Conservation (phyloP, 2,329 filamentous ascomycete genomes). For the Emericellopsis cladophorae region DNA sequence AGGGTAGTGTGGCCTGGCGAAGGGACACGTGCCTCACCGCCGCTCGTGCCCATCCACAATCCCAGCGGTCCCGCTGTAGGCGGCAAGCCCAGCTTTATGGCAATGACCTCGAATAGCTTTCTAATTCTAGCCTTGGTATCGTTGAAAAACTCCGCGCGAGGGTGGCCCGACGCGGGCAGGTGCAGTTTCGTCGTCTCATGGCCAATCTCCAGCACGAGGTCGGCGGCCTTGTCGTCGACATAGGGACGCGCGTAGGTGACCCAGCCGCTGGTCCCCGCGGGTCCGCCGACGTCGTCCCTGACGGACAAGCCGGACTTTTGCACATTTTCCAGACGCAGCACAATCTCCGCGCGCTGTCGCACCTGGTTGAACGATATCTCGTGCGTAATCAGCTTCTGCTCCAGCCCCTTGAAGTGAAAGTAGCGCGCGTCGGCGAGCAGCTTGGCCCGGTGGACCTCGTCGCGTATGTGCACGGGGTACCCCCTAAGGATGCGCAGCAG, state of each 20-base stretch:
- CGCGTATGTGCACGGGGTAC: conserved; percentile 66
- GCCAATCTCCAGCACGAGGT: conserved; percentile 72
- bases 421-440: conserved; percentile 81
- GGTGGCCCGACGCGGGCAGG: conserved; percentile 17
- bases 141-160: conserved; percentile 60
- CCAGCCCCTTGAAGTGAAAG: conserved; percentile 83
- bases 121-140: conserved; percentile 57
- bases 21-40: conserved; percentile 43
- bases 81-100: conserved; percentile 63
- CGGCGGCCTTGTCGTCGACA: conserved; percentile 60
- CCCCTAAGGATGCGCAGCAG: conserved; percentile 71
- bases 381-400: conserved; percentile 76
- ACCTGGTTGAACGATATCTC: conserved; percentile 62
- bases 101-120: conserved; percentile 68
- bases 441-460: conserved; percentile 63
- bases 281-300: conserved; percentile 10
- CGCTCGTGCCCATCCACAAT: conserved; percentile 51
- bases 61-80: conserved; percentile 47
- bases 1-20: conserved; percentile 58
- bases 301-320: conserved; percentile 73
- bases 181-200: conserved; percentile 50
- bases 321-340: conserved; percentile 73
- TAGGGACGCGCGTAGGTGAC: conserved; percentile 77
- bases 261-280: conserved; percentile 27
- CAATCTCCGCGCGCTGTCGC: conserved; percentile 59